Evolutionary conservation across 176 grass and related monocot species (phyloP), one percentile per base, ranked within the genome.

Genomic region (Musa beccarii): DNA sequence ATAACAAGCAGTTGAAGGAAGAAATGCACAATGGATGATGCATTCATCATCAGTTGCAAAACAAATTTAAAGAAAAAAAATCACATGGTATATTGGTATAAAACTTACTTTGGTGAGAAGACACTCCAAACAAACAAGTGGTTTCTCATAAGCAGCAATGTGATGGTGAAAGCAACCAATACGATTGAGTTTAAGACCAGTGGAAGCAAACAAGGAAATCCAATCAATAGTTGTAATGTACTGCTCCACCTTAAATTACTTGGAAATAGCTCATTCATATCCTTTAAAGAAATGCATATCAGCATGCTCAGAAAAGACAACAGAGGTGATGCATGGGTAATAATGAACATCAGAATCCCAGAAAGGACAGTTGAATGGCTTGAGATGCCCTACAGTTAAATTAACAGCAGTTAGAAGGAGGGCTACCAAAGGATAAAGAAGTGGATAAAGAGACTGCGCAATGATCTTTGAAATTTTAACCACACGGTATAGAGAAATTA

Each of bases 51-150:
- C 21, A 20, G 52, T 49, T 74, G 16, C 59, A 59, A 25, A 59
- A 72, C 3, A 72, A 72, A 28, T 2, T 9, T 17, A 70, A 22
- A 11, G 12, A 72, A 52, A n/a, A 52, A n/a, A 53, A 72, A 12
- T 72, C 19, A 72, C 9, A 55, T 54, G 61, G 56, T 76, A 81
- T 66, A n/a, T 14, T 34, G 53, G 14, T 63, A 59, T 66, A n/a
- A 9, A 52, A 86, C 90, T 87, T 87, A 98, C 90, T 98, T 98
- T 67, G 88, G 95, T 61, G 95, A 98, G 85, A 98, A 98, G 11
- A 98, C 88, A 51, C 95, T 98, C 95, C 95, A 91, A 75, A 93
- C 88, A 80, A 98, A 98, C 78, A 98, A 72, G 86, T 98, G 95
- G 73, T 89, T 89, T 79, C 95, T 98, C 90, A 93, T 93, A 76